phyloP scores from a whole-genome alignment of 2,329 filamentous ascomycete genomes.

The Cladosporium sp. region DNA sequence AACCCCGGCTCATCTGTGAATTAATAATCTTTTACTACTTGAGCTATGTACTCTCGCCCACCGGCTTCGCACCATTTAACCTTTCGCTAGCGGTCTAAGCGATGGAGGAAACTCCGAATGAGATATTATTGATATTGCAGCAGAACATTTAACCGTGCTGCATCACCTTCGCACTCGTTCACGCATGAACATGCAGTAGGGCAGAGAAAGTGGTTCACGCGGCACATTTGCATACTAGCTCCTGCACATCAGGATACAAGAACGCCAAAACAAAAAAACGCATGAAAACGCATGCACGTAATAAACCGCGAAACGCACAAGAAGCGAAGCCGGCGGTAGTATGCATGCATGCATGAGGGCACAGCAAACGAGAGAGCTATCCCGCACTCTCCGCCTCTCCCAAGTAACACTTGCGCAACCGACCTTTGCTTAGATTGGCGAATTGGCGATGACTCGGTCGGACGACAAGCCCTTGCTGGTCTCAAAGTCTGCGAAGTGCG shows the following conservation, averaged over 20 bases:
- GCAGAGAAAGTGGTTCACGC: not conserved
- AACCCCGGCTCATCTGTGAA: not conserved
- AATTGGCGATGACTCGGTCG: not conserved
- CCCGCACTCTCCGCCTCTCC: not conserved
- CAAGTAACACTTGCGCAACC: slow-evolving; percentile 5
- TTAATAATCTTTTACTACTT: too few relatives aligned
- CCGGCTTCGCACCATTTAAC: not conserved
- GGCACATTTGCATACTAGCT: not conserved
- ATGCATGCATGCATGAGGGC: not conserved
- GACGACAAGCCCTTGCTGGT: not conserved
- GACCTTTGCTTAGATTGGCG: slow-evolving; percentile 5
- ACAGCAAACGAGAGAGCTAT: not conserved
- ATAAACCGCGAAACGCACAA: not conserved
- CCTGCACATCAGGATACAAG: not conserved
- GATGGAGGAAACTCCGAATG: not conserved
- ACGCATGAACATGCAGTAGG: not conserved
- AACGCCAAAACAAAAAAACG: not conserved
- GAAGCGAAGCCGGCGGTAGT: not conserved
- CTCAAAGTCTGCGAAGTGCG: not conserved
- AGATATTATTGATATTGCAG: not conserved
- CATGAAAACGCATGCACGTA: not conserved
- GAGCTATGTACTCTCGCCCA: not conserved
- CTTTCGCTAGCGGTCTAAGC: not conserved
- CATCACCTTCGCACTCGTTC: not conserved
- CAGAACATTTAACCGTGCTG: not conserved